Conservation (phyloP, 2,329 filamentous ascomycete genomes). For the Ophiostoma sp. region DNA sequence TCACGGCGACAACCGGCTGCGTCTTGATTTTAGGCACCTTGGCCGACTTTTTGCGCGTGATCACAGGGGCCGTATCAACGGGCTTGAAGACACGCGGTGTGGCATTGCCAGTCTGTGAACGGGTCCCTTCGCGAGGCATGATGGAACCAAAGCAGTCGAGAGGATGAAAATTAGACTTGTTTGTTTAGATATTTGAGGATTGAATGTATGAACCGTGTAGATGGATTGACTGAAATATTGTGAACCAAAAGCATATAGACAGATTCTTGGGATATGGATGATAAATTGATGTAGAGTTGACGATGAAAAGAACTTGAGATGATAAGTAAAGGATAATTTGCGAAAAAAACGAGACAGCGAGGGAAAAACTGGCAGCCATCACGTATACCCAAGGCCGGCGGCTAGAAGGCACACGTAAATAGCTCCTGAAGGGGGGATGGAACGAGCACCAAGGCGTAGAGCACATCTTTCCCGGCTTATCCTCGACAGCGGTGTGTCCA, state of each 20-base stretch:
- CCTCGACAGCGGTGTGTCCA: not conserved
- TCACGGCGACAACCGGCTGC: not conserved
- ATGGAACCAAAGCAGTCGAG: no score
- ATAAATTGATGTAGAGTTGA: not conserved
- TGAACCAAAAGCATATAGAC: no score
- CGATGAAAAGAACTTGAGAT: not conserved
- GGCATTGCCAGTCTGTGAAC: constrained; percentile 48
- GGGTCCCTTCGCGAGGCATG: constrained; percentile 47
- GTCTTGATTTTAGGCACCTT: constrained; percentile 24
- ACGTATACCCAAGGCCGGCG: not conserved
- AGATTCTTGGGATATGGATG: not conserved
- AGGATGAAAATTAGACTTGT: no score
- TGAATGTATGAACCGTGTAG: no score
- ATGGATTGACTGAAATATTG: not conserved
- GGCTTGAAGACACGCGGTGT: constrained; percentile 48
- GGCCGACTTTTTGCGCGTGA: constrained; percentile 37
- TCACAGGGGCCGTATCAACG: constrained; percentile 44
- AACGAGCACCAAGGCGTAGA: not conserved
- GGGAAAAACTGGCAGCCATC: not conserved
- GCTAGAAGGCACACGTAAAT: not conserved
- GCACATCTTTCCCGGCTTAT: not conserved
- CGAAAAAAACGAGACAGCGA: not conserved
- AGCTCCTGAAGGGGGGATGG: not conserved
- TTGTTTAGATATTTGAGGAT: no score
- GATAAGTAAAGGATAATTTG: not conserved